phyloP scores from a whole-genome alignment of 2,329 filamentous ascomycete genomes.

The Trichoderma guizhouense region DNA sequence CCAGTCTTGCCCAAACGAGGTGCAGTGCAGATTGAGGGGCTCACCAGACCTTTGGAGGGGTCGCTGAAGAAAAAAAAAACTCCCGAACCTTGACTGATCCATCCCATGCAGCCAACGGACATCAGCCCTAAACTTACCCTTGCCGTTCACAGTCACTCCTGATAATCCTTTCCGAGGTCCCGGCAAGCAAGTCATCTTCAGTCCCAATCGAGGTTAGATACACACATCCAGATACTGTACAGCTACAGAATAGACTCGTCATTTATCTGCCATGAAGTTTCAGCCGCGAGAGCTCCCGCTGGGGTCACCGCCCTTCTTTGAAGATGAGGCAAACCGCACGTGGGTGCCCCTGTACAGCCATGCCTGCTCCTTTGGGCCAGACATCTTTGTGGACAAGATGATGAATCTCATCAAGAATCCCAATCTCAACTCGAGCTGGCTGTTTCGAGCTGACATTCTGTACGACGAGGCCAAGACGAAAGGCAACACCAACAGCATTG shows the following conservation, averaged over 20 bases:
- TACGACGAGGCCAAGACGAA: conserved; percentile 30
- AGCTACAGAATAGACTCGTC: background rate
- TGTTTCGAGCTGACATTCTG: conserved; percentile 75
- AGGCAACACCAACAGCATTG: background rate
- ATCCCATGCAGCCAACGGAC: background rate
- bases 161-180: background rate
- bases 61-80: background rate
- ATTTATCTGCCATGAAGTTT: conserved; percentile 24
- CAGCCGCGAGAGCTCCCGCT: conserved; percentile 30
- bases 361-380: conserved; percentile 59
- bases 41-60: background rate
- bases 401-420: conserved; percentile 73
- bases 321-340: conserved; percentile 24
- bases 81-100: background rate
- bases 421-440: conserved; percentile 73
- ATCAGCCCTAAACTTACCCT: background rate
- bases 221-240: background rate
- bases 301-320: conserved; percentile 28
- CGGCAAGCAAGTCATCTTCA: background rate
- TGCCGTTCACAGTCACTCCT: background rate
- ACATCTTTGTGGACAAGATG: conserved; percentile 65
- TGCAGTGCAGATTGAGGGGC: background rate
- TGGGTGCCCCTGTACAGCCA: conserved; percentile 58
- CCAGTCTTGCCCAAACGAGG: background rate
- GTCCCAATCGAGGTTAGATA: background rate